Percentiles rank a stretch among this genome's conserved stretches.
Conservation (phyloP, 2,329 filamentous ascomycete species). For the Fusarium mundagurra region DNA sequence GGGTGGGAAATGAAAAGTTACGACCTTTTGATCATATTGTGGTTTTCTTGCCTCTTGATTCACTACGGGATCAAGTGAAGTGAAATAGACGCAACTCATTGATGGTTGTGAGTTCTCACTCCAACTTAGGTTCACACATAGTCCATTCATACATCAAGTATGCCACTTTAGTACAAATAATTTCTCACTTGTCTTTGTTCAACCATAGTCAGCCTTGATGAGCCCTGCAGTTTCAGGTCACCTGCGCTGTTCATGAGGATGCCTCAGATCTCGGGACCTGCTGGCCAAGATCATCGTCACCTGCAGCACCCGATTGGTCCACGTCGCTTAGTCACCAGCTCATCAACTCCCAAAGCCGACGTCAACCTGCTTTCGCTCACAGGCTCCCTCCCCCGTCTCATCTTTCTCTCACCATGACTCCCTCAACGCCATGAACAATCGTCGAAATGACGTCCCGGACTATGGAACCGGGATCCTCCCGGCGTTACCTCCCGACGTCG, state of each 20-base stretch:
- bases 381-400: neutral
- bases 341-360: constrained; percentile 11
- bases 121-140: fast-evolving
- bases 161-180: fast-evolving
- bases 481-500: constrained; percentile 54
- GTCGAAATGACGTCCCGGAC: constrained; percentile 47
- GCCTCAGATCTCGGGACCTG: constrained; percentile 27
- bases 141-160: too few relatives aligned
- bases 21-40: neutral
- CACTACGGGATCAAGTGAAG: fast-evolving
- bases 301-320: constrained; percentile 29
- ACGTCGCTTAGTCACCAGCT: constrained; percentile 35
- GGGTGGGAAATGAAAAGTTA: constrained; percentile 24
- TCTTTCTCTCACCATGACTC: constrained; percentile 42
- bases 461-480: constrained; percentile 53
- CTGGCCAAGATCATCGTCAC: constrained; percentile 2
- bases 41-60: neutral
- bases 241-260: neutral
- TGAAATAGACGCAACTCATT: too few relatives aligned
- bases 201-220: neutral
- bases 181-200: too few relatives aligned
- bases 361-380: neutral
- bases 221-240: neutral
- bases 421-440: constrained; percentile 48
- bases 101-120: too few relatives aligned